A percentile compares a stretch with the other conserved stretches of the same genome.
phyloP scores from a whole-genome alignment of 352 stramenopile species.

The Phytophthora vignae region DNA sequence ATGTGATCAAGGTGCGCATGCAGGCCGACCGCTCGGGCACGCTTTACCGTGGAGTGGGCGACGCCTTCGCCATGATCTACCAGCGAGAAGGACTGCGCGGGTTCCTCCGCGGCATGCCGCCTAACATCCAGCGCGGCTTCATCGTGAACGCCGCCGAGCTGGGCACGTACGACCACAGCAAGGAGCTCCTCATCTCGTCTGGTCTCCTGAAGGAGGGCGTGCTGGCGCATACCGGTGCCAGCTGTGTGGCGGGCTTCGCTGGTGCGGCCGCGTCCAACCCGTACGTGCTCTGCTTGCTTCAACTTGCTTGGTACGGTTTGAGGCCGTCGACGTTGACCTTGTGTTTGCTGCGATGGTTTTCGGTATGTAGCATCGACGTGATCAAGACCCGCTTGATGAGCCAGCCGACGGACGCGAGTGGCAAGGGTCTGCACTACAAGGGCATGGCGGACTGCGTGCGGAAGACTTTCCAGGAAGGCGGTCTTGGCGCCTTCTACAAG shows the following conservation, averaged over 20 bases:
- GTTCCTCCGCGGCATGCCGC: conserved; percentile 82
- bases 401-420: conserved; percentile 66
- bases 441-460: conserved; percentile 77
- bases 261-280: conserved; percentile 78
- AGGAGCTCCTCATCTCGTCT: conserved; percentile 74
- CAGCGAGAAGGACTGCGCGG: conserved; percentile 72
- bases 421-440: conserved; percentile 66
- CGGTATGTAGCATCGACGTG: conserved; percentile 71
- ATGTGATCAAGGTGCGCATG: conserved; percentile 92
- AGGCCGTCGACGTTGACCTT: conserved; percentile 10
- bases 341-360: not conserved
- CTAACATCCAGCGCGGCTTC: conserved; percentile 89
- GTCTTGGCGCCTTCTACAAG: conserved; percentile 80
- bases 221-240: conserved; percentile 76
- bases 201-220: conserved; percentile 69
- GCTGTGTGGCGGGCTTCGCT: conserved; percentile 79
- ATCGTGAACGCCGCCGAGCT: conserved; percentile 89
- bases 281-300: conserved; percentile 43
- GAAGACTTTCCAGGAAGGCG: conserved; percentile 77
- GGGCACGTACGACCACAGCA: conserved; percentile 89
- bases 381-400: conserved; percentile 89
- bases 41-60: conserved; percentile 72
- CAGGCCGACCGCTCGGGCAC: conserved; percentile 76
- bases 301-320: not conserved
- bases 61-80: conserved; percentile 81